Evolutionary conservation across 805 yeast genomes (phyloP), one percentile per base, ranked within the genome.

Genomic region (Metschnikowia henanensis): DNA sequence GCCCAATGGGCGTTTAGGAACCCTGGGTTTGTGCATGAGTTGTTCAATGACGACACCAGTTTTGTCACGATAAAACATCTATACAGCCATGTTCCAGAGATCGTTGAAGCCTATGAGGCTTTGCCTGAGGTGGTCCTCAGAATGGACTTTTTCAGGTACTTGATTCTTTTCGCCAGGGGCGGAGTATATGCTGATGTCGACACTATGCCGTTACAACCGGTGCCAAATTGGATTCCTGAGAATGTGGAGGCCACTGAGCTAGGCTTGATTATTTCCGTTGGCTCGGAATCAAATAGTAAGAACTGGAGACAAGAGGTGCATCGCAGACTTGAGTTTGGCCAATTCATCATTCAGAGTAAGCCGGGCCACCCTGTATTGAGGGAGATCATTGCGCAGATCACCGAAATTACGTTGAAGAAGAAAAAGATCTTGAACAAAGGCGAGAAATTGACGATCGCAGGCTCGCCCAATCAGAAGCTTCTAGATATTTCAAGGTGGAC

Each of bases 121-220:
- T 59, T 86, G 44, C 94, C 94, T 1, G 80, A 82, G 35, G 76
- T 78, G 16, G 77, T 84, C 18, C 64, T 86, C 40, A 81, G 76
- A 56, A 78, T 84, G 78, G 92, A 86, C 60, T 85, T 85, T 51
- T 89, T 94, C 72, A 72, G 98, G 48, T 94, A 94, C 64, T 70
- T 94, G 56, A 81, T 94, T 16, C 67, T 94, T 18, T 84, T 76
- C 59, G 97, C 97, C 6, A 72, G 94, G 39, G 99, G 99, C 9
- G 99, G 99, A 0, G 82, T 88, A 1, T 92, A 92, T 60, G 77
- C 95, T 2, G 95, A 86, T 62, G 82, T 84, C 46, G 94, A 86
- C 61, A 86, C 95, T 0, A 67, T 73, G 46, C 92, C 92, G 1
- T 64, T 86, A 51, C 89, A 83, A 59, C 89, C 94, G 1, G 77